Conservation (phyloP, 2,329 filamentous ascomycete genomes). For the Exophiala oligosperma region DNA sequence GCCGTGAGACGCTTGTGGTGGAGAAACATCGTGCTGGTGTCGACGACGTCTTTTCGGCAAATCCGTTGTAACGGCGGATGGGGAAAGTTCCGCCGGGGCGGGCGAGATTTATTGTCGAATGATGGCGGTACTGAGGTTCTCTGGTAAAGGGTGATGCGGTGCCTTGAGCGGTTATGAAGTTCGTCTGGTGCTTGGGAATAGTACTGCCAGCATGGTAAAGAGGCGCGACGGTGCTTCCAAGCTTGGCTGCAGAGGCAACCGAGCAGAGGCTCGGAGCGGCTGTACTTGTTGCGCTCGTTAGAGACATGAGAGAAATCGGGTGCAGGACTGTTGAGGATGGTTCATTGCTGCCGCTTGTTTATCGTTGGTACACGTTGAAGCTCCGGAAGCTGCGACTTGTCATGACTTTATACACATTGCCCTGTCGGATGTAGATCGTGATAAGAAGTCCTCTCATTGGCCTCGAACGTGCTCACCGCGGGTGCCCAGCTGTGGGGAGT, state of each 20-base stretch:
- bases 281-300: not conserved
- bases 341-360: too few relatives aligned
- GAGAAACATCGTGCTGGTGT: not conserved
- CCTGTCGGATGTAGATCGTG: too few relatives aligned
- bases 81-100: not conserved
- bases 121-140: not conserved
- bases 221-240: not conserved
- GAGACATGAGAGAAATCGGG: not conserved
- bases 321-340: not conserved
- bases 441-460: too few relatives aligned
- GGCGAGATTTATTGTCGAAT: not conserved
- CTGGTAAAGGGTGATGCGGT: not conserved
- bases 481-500: too few relatives aligned
- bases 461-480: too few relatives aligned
- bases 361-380: too few relatives aligned
- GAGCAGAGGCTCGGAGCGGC: not conserved
- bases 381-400: too few relatives aligned
- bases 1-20: not conserved
- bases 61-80: not conserved
- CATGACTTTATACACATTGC: too few relatives aligned
- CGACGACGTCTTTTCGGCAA: not conserved
- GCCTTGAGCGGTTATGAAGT: not conserved
- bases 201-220: not conserved
- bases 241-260: not conserved
- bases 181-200: not conserved